Base-by-base conservation (phyloP, 306 rosid species). In the Prunus mira region DNA sequence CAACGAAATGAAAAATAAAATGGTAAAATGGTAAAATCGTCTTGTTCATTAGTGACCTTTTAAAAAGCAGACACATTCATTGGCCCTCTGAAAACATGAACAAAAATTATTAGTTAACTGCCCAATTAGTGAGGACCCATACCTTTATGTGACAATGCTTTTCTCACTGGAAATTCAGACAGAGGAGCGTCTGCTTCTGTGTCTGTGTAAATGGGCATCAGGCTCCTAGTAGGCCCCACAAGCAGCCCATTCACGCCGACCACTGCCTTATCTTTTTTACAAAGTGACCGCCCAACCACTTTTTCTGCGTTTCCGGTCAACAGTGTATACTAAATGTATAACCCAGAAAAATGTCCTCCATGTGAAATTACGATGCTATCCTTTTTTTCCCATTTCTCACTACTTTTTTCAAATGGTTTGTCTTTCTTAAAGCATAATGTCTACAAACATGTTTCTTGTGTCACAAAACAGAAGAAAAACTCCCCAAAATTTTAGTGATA, bases 241-340 rank as follows among this genome's bases (percentile, higher is more conserved):
- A 2, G 61, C 63, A 69, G 88, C 75, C 80, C 84, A 85, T 69
- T 65, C 57, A 69, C 74, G 77, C 83, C 83, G 87, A 80, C 89
- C 82, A 25, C 10, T 34, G 62, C 7, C 52, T 45, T 3, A 19
- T 74, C 73, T 67, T 77, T 60, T 74, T 5, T 25, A 65, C 41
- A 76, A 69, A n/a, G 71, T 5, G 34, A 63, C 86, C 82, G 81
- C 65, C 83, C 86, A 67, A 47, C 25, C 46, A 15, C 68, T 25
- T 52, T 73, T 67, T 3, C 41, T 28, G 80, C 18, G 15, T 24
- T 34, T 52, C 70, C 49, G 52, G 64, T 74, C 74, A 62, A 32
- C 65, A 47, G 19, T 76, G 19, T 55, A 12, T 32, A 4, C 34
- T 32, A 32, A 15, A 46, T 19, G 18, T 12, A 7, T 11, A n/a